Base-by-base conservation (phyloP, 106 monocot species). In the Allium fistulosum region DNA sequence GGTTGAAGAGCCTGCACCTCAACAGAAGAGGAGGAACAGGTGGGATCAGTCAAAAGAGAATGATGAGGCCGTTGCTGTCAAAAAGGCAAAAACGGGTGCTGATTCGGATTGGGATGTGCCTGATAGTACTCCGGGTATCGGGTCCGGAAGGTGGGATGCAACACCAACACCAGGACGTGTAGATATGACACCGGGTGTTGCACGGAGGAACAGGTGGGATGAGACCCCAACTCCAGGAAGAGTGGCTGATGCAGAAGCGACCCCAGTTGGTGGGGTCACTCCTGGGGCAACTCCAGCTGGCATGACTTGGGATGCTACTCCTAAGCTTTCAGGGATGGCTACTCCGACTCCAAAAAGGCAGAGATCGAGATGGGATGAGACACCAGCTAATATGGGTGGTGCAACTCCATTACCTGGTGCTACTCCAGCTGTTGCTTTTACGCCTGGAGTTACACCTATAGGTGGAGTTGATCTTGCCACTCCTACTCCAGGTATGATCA, bases 321-420 rank as follows among this genome's bases (percentile, higher is more conserved):
- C 96, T 0, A 96, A 96, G 64, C 84, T 96, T 10, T 14, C 79
- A 6, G 96, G 86, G 4, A 37, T 91, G 49, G 96, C 92, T 7
- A 96, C 96, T 0, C 96, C 96, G 8, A 96, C 96, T 2, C 96
- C 96, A 3, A 96, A 96, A 68, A 73, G 86, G 2, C 96, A 96
- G 84, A 79, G 96, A 65, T 96, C 96, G 3, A 81, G 96, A 66
- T 96, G 96, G 96, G 96, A 96, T 75, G 96, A 96, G 75, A 96
- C 96, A 26, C 96, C 96, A 0, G 91, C 88, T 0, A 79, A 66
- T 58, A 86, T 88, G 80, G 96, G 88, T 1, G 82, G 84, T 66
- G 92, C 86, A 6, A 92, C 92, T 0, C 96, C 96, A 1, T 9
- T 83, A 15, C 62, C 91, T 51, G 82, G 61, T 1, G 82, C 67